phyloP scores from a whole-genome alignment of 768 basidiomycete species.

The Infundibulicybe gibba region DNA sequence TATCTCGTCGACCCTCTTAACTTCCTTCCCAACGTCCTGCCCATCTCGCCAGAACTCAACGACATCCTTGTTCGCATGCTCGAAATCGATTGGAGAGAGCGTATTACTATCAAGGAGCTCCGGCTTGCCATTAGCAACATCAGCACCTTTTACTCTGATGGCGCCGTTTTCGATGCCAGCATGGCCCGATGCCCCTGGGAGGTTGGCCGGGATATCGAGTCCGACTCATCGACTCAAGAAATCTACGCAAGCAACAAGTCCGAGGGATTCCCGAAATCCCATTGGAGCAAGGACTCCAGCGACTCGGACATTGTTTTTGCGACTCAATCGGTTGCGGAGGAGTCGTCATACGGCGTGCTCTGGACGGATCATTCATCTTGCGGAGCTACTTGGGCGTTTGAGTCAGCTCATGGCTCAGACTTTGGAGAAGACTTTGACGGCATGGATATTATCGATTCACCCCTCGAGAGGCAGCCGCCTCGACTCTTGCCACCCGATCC shows the following conservation, averaged over 20 bases:
- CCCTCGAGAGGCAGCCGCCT: not conserved
- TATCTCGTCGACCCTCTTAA: constrained; percentile 73
- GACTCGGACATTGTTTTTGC: not conserved
- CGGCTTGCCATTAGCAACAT: constrained; percentile 54
- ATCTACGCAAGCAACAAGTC: not conserved
- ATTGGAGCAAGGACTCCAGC: constrained; percentile 14
- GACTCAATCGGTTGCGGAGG: not conserved
- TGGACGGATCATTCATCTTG: not conserved
- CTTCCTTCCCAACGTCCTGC: constrained; percentile 85
- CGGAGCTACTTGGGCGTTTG: not conserved
- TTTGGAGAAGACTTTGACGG: not conserved
- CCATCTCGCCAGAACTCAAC: constrained; percentile 74
- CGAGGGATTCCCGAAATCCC: constrained; percentile 10
- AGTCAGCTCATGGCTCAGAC: not conserved
- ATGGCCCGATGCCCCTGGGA: constrained; percentile 81
- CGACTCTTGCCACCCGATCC: not conserved
- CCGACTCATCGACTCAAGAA: constrained; percentile 12
- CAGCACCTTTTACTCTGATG: constrained; percentile 67
- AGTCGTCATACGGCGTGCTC: not conserved
- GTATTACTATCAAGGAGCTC: constrained; percentile 48
- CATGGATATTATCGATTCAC: not conserved
- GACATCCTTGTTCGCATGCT: constrained; percentile 72
- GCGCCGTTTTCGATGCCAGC: constrained; percentile 75
- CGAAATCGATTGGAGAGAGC: constrained; percentile 61
- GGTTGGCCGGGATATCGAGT: constrained; percentile 51